These are phyloP conservation scores for Boletales sp. DNA, from an alignment of 768 basidiomycete species.

Conservation along the genomic window DNA sequence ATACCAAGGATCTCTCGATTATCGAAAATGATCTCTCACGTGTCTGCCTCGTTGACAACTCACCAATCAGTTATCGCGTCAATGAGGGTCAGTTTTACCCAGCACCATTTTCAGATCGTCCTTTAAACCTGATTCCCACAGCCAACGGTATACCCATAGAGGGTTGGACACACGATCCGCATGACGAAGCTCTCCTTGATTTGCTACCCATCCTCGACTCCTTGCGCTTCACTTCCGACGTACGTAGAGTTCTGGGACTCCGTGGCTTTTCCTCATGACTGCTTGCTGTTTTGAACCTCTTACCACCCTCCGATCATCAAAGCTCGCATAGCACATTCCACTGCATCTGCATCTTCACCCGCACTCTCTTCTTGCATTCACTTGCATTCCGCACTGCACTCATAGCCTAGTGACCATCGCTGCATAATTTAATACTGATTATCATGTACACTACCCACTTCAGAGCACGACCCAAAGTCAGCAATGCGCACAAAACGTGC, in stretches of 20 bases:
- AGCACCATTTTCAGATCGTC: neutral
- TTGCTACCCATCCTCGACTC: conserved; percentile 94
- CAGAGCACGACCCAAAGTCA: conserved; percentile 18
- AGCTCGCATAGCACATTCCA: conserved; percentile 20
- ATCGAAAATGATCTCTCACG: conserved; percentile 89
- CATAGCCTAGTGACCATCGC: conserved; percentile 27
- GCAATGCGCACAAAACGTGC: conserved; percentile 18
- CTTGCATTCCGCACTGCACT: conserved; percentile 21
- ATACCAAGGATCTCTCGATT: conserved; percentile 87
- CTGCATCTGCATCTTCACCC: conserved; percentile 21
- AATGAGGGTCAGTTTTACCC: conserved; percentile 71
- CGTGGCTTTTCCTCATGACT: conserved; percentile 45
- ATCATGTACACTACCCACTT: conserved; percentile 33
- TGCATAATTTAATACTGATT: conserved; percentile 39
- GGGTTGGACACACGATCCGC: conserved; percentile 97
- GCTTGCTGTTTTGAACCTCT: conserved; percentile 3
- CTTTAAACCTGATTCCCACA: conserved; percentile 29
- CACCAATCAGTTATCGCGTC: conserved; percentile 85
- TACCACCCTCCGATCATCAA: conserved; percentile 7
- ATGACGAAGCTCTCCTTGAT: conserved; percentile 94
- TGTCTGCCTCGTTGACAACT: conserved; percentile 95
- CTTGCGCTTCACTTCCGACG: conserved; percentile 92
- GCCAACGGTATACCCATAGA: conserved; percentile 99
- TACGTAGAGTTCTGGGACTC: conserved; percentile 85
- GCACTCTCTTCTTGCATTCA: conserved; percentile 26